A percentile compares a stretch with the other conserved stretches of the same genome.
Evolutionary conservation across 768 basidiomycete genomes (phyloP).

Genomic region (Mrakia gelida): DNA sequence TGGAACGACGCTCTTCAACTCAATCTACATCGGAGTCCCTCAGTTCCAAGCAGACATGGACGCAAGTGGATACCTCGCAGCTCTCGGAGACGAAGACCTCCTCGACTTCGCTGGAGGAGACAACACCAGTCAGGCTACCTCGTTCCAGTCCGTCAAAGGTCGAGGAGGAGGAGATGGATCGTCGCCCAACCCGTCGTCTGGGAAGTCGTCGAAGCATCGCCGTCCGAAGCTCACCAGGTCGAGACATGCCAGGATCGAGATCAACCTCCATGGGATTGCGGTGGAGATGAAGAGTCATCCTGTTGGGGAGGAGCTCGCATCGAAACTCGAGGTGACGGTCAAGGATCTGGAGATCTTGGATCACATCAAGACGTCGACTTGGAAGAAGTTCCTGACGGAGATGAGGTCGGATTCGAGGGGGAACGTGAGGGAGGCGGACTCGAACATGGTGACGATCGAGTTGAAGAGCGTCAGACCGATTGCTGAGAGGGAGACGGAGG

Average conservation of each 20-base stretch:
- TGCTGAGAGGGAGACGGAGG: conserved; percentile 60
- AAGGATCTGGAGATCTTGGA: conserved; percentile 83
- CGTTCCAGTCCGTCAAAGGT: conserved; percentile 73
- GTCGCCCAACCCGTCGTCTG: conserved; percentile 9
- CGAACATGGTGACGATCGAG: conserved; percentile 88
- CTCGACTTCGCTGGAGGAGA: conserved; percentile 66
- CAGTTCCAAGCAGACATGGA: conserved; percentile 70
- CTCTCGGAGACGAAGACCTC: conserved; percentile 73
- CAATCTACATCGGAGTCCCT: conserved; percentile 85
- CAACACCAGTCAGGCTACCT: conserved; percentile 64
- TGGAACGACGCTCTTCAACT: conserved; percentile 81
- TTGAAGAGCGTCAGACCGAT: conserved; percentile 69
- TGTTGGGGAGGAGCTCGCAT: conserved; percentile 45
- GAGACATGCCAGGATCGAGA: conserved; percentile 75
- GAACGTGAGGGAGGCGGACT: conserved; percentile 82
- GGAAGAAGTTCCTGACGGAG: conserved; percentile 92
- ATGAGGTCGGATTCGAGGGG: conserved; percentile 79
- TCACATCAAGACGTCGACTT: conserved; percentile 96
- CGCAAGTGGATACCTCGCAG: conserved; percentile 71
- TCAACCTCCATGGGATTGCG: conserved; percentile 61
- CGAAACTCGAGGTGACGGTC: conserved; percentile 63
- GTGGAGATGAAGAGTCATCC: conserved; percentile 54
- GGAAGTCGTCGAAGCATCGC: conserved; percentile 3
- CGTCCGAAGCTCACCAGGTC: conserved; percentile 58
- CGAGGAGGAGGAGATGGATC: conserved; percentile 20